Conservation (phyloP, 225 moss, liverwort and hornwort species). For the Pseudisothecium myosuroides region DNA sequence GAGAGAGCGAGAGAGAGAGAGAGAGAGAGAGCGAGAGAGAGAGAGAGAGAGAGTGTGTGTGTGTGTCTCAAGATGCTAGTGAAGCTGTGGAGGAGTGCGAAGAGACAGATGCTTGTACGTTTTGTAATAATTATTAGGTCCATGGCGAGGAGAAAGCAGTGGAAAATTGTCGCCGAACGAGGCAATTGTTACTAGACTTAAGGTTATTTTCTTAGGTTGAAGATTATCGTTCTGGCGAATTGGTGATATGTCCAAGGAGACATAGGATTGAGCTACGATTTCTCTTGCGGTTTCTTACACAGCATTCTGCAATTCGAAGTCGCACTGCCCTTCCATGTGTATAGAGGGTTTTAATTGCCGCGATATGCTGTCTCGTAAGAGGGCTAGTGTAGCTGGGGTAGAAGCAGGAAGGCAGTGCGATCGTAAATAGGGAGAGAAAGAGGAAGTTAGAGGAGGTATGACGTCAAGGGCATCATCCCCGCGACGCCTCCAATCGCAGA, state of each 20-base stretch:
- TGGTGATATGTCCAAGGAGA: not conserved
- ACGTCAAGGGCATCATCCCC: conserved; percentile 11
- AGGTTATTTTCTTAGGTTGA: not conserved
- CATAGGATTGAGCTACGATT: not conserved
- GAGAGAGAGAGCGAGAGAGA: not conserved
- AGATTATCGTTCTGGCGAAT: not conserved
- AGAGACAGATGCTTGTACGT: conserved; percentile 18
- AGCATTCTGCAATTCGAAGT: not conserved
- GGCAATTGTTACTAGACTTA: not conserved
- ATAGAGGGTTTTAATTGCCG: not conserved
- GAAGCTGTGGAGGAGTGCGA: conserved; percentile 22
- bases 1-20: not conserved
- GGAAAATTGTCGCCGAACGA: conserved; percentile 1
- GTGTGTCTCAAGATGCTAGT: conserved; percentile 14
- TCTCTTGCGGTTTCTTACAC: not conserved
- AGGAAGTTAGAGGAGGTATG: not conserved
- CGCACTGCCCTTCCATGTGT: not conserved
- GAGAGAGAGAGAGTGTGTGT: not conserved
- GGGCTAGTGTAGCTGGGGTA: not conserved
- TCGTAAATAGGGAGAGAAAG: not conserved
- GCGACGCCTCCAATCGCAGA: conserved; percentile 45
- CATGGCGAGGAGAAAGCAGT: conserved; percentile 31
- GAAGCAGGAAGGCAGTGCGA: not conserved
- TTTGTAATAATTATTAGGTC: conserved; percentile 27
- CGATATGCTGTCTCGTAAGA: not conserved